A percentile compares a stretch with the other conserved stretches of the same genome.
These are phyloP conservation scores for Didymella segeticola DNA, from an alignment of 2,329 filamentous ascomycete genomes.

Conservation along the genomic window DNA sequence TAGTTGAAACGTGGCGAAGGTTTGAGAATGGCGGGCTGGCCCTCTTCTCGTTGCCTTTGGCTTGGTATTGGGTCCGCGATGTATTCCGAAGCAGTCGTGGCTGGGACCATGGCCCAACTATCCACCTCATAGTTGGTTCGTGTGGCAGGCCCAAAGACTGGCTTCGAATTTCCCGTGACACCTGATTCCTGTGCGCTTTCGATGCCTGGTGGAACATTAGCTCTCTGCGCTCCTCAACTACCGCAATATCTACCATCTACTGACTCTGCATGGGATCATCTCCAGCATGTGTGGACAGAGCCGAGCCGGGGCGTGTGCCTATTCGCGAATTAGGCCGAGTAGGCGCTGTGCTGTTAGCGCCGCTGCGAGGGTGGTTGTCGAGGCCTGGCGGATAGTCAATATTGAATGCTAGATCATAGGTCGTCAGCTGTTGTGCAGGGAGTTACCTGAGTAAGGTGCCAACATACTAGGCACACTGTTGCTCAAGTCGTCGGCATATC, in stretches of 20 bases:
- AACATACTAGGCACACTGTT: conserved; percentile 35
- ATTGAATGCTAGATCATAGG: conserved; percentile 36
- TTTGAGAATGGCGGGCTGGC: conserved; percentile 65
- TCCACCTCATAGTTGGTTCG: conserved; percentile 60
- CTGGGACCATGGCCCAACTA: conserved; percentile 63
- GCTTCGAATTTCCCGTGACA: conserved; percentile 52
- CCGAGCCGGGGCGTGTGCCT: conserved; percentile 40
- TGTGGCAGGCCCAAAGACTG: conserved; percentile 62
- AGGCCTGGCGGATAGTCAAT: conserved; percentile 43
- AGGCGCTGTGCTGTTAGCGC: conserved; percentile 42
- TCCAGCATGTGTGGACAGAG: conserved; percentile 37
- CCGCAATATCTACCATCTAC: conserved; percentile 14
- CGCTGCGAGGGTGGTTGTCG: conserved; percentile 42
- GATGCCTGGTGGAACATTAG: conserved; percentile 39
- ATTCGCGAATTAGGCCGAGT: conserved; percentile 45
- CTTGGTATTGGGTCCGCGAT: conserved; percentile 61
- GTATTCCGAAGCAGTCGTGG: conserved; percentile 56
- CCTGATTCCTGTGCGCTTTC: conserved; percentile 61
- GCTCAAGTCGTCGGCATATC: conserved; percentile 38
- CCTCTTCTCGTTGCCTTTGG: conserved; percentile 56
- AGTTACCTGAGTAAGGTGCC: conserved; percentile 4
- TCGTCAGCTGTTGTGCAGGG: conserved; percentile 21
- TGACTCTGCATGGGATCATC: conserved; percentile 45
- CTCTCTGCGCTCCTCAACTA: not conserved
- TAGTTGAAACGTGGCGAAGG: conserved; percentile 61